These are phyloP conservation scores for Claviceps purpurea DNA, from an alignment of 2,329 filamentous ascomycete genomes.

Conservation along the genomic window DNA sequence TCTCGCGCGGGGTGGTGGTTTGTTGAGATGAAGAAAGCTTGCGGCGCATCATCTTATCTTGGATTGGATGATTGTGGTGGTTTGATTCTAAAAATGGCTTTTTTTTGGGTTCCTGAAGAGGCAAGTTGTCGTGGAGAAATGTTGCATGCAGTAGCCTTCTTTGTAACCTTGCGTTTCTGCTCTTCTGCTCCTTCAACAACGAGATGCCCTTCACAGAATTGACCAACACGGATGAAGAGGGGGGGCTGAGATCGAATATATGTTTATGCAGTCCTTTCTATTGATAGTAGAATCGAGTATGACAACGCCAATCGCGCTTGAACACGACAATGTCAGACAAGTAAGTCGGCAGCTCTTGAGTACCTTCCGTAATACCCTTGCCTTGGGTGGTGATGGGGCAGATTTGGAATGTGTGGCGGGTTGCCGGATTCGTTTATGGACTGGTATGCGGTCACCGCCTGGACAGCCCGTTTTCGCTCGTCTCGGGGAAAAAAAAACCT, in stretches of 20 bases:
- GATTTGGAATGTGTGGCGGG: slow-evolving; percentile 3
- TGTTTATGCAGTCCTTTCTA: not conserved
- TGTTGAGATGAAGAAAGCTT: slow-evolving; percentile 17
- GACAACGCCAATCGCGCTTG: not conserved
- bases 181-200: not conserved
- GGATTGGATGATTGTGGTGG: too few relatives aligned
- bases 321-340: slow-evolving; percentile 2
- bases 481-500: not conserved
- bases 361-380: not conserved
- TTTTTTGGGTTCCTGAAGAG: too few relatives aligned
- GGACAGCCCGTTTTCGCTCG: slow-evolving; percentile 4
- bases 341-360: not conserved
- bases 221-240: too few relatives aligned
- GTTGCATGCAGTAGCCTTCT: too few relatives aligned
- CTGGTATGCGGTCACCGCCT: slow-evolving; percentile 5
- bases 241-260: slow-evolving; percentile 1
- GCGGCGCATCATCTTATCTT: slow-evolving; percentile 17
- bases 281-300: not conserved
- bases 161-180: too few relatives aligned
- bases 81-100: too few relatives aligned
- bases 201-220: not conserved
- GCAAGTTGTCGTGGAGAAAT: too few relatives aligned
- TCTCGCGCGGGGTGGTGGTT: slow-evolving; percentile 12
- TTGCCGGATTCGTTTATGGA: slow-evolving; percentile 5
- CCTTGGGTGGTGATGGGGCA: not conserved